Evolutionary conservation across 108 stramenopile species (phyloP).

Genomic region (Fragilaria radians): DNA sequence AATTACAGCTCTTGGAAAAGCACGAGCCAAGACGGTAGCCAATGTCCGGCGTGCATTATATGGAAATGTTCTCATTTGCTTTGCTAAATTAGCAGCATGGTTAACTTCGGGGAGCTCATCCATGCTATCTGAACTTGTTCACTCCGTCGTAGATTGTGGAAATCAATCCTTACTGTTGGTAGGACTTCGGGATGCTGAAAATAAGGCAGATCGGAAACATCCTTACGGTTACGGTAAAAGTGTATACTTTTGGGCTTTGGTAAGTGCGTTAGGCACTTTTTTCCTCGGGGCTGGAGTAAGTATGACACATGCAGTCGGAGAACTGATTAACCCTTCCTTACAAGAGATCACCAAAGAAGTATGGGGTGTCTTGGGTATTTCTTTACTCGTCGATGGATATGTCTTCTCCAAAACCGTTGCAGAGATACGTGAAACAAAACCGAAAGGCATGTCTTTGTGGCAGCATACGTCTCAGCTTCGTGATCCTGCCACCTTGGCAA

Average conservation of each 20-base stretch:
- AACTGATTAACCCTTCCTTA: slow-evolving; percentile 56
- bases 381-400: slow-evolving; percentile 84
- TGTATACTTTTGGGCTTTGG: slow-evolving; percentile 91
- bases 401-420: slow-evolving; percentile 73
- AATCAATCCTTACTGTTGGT: slow-evolving; percentile 89
- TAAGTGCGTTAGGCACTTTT: slow-evolving; percentile 92
- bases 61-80: slow-evolving; percentile 88
- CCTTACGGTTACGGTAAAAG: slow-evolving; percentile 90
- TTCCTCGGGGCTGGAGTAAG: slow-evolving; percentile 92
- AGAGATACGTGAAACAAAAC: slow-evolving; percentile 47
- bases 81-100: slow-evolving; percentile 85
- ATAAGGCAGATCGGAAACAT: slow-evolving; percentile 76
- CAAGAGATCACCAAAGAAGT: slow-evolving; percentile 68
- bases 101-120: slow-evolving; percentile 81
- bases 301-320: slow-evolving; percentile 75
- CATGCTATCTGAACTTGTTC: slow-evolving; percentile 94
- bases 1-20: slow-evolving; percentile 12
- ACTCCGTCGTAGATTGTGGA: slow-evolving; percentile 90
- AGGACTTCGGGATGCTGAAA: slow-evolving; percentile 69
- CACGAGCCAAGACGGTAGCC: slow-evolving; percentile 31
- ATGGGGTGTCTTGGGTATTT: slow-evolving; percentile 82
- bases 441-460: slow-evolving; percentile 42
- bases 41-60: slow-evolving; percentile 78
- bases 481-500: slow-evolving; percentile 93
- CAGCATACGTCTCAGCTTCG: slow-evolving; percentile 66